phyloP scores from a whole-genome alignment of 768 basidiomycete species.

The Suillus subluteus region DNA sequence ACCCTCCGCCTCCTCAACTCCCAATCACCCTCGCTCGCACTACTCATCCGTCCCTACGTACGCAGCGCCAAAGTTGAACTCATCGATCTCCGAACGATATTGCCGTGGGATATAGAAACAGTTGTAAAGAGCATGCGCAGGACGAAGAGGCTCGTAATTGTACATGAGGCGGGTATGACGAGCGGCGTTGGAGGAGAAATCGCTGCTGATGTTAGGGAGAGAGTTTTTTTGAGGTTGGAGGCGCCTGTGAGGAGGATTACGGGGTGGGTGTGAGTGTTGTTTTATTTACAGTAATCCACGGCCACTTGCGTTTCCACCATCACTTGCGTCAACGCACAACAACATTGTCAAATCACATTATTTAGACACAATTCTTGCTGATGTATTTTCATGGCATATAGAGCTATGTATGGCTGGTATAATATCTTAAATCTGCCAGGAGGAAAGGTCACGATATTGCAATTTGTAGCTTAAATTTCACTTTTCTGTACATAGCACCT shows the following conservation, averaged over 20 bases:
- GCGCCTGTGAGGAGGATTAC: conserved; percentile 87
- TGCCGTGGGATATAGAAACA: conserved; percentile 87
- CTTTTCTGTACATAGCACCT: too few relatives aligned
- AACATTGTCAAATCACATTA: too few relatives aligned
- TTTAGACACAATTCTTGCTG: too few relatives aligned
- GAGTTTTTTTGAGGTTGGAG: conserved; percentile 80
- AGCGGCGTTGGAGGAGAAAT: conserved; percentile 92
- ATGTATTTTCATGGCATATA: too few relatives aligned
- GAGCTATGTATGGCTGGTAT: too few relatives aligned
- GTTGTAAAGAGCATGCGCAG: conserved; percentile 81
- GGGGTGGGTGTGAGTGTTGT: conserved; percentile 87
- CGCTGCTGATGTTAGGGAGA: conserved; percentile 85
- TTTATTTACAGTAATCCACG: too few relatives aligned
- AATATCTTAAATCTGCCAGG: too few relatives aligned
- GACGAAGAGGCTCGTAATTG: conserved; percentile 84
- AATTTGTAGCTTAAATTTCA: too few relatives aligned
- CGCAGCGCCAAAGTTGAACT: conserved; percentile 80
- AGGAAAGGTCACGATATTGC: too few relatives aligned
- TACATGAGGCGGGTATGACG: conserved; percentile 89
- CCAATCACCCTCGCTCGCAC: conserved; percentile 61
- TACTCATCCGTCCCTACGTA: conserved; percentile 64
- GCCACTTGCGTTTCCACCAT: too few relatives aligned
- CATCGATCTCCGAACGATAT: conserved; percentile 88
- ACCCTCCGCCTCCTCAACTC: conserved; percentile 74
- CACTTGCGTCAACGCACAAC: too few relatives aligned